Percentiles rank a stretch among this genome's conserved stretches.
phyloP scores from a whole-genome alignment of 768 basidiomycete species.

The Lactarius vividus region DNA sequence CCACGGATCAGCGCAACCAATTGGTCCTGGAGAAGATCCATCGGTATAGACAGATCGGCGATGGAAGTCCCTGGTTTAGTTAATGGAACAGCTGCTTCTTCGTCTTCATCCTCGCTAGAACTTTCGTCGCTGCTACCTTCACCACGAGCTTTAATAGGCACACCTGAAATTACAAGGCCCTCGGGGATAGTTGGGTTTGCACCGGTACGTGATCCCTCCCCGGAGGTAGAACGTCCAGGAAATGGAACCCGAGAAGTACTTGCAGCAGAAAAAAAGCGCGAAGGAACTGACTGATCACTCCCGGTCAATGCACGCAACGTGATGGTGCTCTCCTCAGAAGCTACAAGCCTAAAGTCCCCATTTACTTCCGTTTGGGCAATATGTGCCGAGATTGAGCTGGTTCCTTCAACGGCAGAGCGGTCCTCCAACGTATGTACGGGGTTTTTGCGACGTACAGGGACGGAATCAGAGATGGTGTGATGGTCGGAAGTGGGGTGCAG shows the following conservation, averaged over 20 bases:
- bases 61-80: not conserved
- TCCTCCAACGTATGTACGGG: conserved; percentile 6
- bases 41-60: not conserved
- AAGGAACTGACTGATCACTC: conserved; percentile 4
- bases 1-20: conserved; percentile 20
- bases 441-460: not conserved
- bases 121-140: conserved; percentile 27
- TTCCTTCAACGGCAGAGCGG: conserved; percentile 2
- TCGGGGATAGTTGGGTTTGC: conserved; percentile 1
- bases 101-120: conserved; percentile 13
- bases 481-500: not conserved
- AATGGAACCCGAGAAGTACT: not conserved
- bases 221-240: too few relatives aligned
- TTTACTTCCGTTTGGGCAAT: conserved; percentile 14
- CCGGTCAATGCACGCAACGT: not conserved
- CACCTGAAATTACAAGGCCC: conserved; percentile 22
- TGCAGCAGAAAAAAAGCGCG: not conserved
- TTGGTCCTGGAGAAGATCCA: conserved; percentile 8
- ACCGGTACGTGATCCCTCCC: not conserved
- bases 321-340: not conserved
- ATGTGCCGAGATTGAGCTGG: not conserved
- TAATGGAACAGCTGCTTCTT: not conserved
- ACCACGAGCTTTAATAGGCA: conserved; percentile 15
- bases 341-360: not conserved
- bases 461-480: not conserved